Percentiles rank a stretch among this genome's conserved stretches.
These are phyloP conservation scores for Gautieria morchelliformis DNA, from an alignment of 768 basidiomycete genomes.

Conservation along the genomic window DNA sequence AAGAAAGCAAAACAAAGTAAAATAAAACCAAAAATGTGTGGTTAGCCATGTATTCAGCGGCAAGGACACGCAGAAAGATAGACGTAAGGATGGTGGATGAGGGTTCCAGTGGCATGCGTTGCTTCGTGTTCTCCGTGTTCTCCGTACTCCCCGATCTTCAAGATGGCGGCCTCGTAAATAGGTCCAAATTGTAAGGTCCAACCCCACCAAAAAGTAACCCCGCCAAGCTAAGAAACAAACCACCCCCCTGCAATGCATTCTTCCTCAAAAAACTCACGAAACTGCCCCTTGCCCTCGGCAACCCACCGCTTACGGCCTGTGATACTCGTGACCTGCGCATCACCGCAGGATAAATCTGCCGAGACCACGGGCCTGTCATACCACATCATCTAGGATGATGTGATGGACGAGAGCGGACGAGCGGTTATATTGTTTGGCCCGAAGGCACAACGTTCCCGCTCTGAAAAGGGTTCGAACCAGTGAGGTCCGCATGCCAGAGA, in stretches of 20 bases:
- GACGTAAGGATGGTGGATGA: neutral
- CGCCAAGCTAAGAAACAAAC: neutral
- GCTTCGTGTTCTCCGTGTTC: slow-evolving; percentile 2
- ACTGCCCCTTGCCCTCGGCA: neutral
- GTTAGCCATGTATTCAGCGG: too few species aligned
- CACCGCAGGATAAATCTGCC: neutral
- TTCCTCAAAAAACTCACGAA: neutral
- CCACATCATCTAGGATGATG: too few species aligned
- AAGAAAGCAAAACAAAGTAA: too few species aligned
- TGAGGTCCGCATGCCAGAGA: neutral
- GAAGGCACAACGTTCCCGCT: neutral
- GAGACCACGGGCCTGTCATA: too few species aligned
- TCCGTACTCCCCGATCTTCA: neutral
- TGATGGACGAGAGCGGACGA: too few species aligned
- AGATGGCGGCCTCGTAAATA: neutral
- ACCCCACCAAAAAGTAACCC: neutral
- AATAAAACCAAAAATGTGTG: too few species aligned
- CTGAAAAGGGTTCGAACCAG: neutral
- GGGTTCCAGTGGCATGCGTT: neutral
- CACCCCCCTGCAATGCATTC: neutral
- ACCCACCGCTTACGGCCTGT: neutral
- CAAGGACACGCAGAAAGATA: neutral
- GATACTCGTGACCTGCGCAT: neutral
- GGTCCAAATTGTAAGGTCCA: too few species aligned
- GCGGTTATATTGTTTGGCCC: too few species aligned